phyloP scores from a whole-genome alignment of 2,329 filamentous ascomycete genomes.

The Lomentospora prolificans region DNA sequence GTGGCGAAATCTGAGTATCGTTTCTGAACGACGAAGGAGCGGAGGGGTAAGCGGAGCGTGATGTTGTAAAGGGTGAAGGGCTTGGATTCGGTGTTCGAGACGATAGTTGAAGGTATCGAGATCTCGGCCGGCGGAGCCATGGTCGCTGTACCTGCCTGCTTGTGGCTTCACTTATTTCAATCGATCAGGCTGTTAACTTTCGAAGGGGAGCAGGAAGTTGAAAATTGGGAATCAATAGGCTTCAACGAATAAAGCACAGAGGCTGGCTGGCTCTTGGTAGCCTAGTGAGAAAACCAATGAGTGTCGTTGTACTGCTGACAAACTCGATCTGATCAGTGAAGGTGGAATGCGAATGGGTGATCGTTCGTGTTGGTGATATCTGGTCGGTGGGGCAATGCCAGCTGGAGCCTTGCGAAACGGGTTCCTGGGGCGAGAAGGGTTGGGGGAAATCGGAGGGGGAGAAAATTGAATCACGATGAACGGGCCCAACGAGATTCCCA shows the following conservation, averaged over 20 bases:
- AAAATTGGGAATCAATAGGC: not conserved
- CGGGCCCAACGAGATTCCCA: not conserved
- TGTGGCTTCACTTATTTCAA: not conserved
- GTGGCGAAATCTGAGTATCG: slow-evolving; percentile 71
- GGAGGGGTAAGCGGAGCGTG: slow-evolving; percentile 64
- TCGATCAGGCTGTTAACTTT: not conserved
- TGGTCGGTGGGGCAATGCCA: not conserved
- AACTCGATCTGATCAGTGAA: not conserved
- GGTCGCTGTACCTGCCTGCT: slow-evolving; percentile 11
- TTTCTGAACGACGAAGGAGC: slow-evolving; percentile 66
- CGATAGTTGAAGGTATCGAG: slow-evolving; percentile 56
- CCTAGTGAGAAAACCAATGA: not conserved
- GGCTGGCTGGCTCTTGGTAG: too few species aligned
- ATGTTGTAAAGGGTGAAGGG: slow-evolving; percentile 72
- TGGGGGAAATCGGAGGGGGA: not conserved
- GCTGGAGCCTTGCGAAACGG: not conserved
- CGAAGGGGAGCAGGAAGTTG: not conserved
- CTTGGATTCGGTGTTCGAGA: slow-evolving; percentile 46
- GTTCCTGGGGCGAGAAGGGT: too few species aligned
- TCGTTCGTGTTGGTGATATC: not conserved
- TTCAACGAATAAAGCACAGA: not conserved
- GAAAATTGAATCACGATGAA: not conserved
- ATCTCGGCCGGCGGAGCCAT: slow-evolving; percentile 61
- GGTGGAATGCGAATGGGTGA: not conserved
- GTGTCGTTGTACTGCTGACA: not conserved